These are phyloP conservation scores for Lipomyces mesembrius DNA, from an alignment of 805 yeast genomes.

Conservation along the genomic window DNA sequence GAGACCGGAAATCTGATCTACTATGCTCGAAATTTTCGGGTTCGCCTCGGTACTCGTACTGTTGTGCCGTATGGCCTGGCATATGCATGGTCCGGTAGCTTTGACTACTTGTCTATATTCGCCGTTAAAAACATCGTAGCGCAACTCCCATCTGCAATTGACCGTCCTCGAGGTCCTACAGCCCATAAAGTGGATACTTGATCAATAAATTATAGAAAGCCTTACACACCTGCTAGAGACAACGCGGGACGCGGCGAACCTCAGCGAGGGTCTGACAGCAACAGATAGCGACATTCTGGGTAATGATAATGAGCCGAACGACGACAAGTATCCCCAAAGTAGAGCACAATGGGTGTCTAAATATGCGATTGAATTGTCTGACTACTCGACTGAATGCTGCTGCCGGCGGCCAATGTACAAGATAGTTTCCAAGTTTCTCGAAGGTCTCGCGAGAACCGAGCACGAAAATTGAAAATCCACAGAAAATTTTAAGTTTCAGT, in stretches of 20 bases:
- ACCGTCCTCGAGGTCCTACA: not conserved
- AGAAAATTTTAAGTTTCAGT: slow-evolving; percentile 8
- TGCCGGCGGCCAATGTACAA: not conserved
- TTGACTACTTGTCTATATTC: slow-evolving; percentile 8
- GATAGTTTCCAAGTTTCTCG: not conserved
- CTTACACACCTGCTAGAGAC: slow-evolving; percentile 19
- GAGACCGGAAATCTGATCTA: slow-evolving; percentile 85
- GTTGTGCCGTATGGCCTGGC: slow-evolving; percentile 46
- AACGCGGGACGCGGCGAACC: slow-evolving; percentile 23
- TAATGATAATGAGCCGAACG: not conserved
- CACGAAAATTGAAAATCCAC: slow-evolving; percentile 3
- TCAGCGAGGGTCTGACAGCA: slow-evolving; percentile 15
- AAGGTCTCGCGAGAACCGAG: not conserved
- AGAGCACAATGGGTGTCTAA: not conserved
- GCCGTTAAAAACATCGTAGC: not conserved
- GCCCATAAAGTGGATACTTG: not conserved
- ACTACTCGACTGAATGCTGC: not conserved
- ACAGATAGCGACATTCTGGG: slow-evolving; percentile 18
- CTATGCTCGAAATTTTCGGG: slow-evolving; percentile 86
- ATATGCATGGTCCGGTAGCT: slow-evolving; percentile 6
- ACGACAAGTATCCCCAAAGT: not conserved
- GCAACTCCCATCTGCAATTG: not conserved
- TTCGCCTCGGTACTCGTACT: slow-evolving; percentile 53
- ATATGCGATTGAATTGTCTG: not conserved
- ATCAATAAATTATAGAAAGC: not conserved